A percentile compares a stretch with the other conserved stretches of the same genome.
Evolutionary conservation across 2,329 filamentous ascomycete species (phyloP).

Genomic region (Lasiodiplodia hormozganensis): DNA sequence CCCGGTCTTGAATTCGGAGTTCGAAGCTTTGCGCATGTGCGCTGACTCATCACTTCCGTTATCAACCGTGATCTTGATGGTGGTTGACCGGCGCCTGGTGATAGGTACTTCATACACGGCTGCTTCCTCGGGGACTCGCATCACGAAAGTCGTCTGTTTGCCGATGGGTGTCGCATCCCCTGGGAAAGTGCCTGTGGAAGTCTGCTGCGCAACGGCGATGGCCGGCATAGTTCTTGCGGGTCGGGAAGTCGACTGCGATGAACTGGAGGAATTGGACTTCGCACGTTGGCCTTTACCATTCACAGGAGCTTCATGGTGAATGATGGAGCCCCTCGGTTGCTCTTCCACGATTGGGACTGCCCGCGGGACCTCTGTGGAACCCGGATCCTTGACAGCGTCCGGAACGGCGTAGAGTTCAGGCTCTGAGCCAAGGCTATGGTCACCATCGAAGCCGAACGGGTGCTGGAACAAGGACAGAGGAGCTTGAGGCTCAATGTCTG

Average conservation of each 20-base stretch:
- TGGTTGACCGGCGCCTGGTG: neutral
- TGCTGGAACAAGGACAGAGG: neutral
- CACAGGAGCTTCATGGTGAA: neutral
- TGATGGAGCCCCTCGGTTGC: neutral
- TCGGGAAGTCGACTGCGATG: neutral
- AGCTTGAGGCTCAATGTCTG: neutral
- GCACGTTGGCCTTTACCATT: neutral
- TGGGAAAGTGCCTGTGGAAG: neutral
- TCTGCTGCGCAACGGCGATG: neutral
- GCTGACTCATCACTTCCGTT: neutral
- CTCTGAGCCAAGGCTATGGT: neutral
- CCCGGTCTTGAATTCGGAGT: neutral
- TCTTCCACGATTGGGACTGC: constrained; percentile 1
- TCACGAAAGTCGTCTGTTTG: neutral
- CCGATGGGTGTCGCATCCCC: neutral
- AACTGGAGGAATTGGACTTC: constrained; percentile 1
- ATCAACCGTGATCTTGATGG: neutral
- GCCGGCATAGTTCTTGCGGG: no score
- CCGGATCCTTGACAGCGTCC: constrained; percentile 2
- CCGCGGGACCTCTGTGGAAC: constrained; percentile 8
- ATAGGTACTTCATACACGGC: neutral
- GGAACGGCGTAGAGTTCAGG: constrained; percentile 1
- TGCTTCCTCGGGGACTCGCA: neutral
- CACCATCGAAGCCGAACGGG: neutral
- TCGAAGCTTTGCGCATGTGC: neutral